Percentiles rank a stretch among this genome's conserved stretches.
Conservation (phyloP, 768 basidiomycete species). For the Mycena maculata region DNA sequence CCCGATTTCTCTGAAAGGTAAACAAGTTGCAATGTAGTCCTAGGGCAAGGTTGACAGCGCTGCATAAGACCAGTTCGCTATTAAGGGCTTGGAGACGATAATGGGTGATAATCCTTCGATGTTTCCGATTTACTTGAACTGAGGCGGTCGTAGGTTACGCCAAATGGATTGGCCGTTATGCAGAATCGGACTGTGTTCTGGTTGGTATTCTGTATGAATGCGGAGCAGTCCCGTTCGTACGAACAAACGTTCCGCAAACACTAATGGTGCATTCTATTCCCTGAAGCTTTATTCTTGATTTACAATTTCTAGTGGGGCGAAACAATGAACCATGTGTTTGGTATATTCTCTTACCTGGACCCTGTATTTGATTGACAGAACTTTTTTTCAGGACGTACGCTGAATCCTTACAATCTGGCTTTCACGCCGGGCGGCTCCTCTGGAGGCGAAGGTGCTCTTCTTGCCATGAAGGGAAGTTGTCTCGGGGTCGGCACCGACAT, state of each 20-base stretch:
- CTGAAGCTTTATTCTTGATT: neutral
- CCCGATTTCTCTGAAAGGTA: conserved; percentile 57
- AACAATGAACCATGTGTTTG: conserved; percentile 71
- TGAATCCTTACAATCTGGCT: conserved; percentile 68
- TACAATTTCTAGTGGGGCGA: conserved; percentile 58
- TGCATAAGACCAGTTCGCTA: conserved; percentile 63
- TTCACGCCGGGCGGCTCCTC: conserved; percentile 73
- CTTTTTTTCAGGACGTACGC: conserved; percentile 53
- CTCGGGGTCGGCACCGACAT: conserved; percentile 76
- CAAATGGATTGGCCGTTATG: conserved; percentile 61
- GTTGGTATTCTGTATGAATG: conserved; percentile 63
- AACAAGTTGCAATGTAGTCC: neutral
- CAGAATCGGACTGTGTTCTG: conserved; percentile 61
- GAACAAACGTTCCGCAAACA: conserved; percentile 69
- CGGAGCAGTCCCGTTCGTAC: conserved; percentile 70
- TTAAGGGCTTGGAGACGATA: conserved; percentile 69
- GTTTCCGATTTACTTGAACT: neutral
- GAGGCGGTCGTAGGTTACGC: conserved; percentile 56
- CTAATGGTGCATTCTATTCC: conserved; percentile 52
- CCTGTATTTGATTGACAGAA: too few species aligned
- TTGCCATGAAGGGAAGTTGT: conserved; percentile 69
- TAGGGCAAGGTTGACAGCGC: conserved; percentile 5
- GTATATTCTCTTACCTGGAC: too few species aligned
- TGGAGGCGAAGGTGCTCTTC: conserved; percentile 74
- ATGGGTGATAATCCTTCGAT: conserved; percentile 35